Conservation (phyloP, 2,329 filamentous ascomycete genomes). For the Trichoderma gracile region DNA sequence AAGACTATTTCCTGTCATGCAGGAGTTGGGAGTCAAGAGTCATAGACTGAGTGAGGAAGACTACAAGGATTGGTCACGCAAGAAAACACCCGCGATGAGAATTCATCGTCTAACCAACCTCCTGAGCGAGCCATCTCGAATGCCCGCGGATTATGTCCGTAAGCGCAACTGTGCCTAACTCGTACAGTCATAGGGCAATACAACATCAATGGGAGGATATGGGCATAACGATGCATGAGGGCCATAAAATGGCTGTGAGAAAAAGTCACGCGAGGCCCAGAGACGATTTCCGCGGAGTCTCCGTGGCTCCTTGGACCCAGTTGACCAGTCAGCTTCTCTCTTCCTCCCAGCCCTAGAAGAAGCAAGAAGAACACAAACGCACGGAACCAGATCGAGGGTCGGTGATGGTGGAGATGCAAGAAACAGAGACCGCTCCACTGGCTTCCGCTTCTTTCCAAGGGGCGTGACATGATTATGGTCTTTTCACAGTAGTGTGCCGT, state of each 20-base stretch:
- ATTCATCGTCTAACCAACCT: neutral
- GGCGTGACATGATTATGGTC: no score
- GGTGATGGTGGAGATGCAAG: conserved; percentile 18
- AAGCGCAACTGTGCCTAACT: neutral
- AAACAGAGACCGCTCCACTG: conserved; percentile 1
- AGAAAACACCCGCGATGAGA: neutral
- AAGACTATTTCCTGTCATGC: neutral
- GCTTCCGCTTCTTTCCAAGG: neutral
- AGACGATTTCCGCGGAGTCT: conserved; percentile 20
- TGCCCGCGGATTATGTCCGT: conserved; percentile 2
- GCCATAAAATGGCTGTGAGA: no score
- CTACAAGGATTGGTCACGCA: neutral
- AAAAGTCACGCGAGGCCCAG: conserved; percentile 7
- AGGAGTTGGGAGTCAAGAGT: conserved; percentile 4
- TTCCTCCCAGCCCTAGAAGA: neutral
- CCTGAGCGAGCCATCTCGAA: neutral
- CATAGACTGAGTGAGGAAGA: no score
- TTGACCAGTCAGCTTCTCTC: conserved; percentile 16
- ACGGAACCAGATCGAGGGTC: neutral
- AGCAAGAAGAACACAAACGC: neutral
- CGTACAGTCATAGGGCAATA: neutral
- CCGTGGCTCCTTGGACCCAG: neutral
- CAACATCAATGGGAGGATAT: neutral
- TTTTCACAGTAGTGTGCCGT: no score
- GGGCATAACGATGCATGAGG: neutral